These are phyloP conservation scores for Neotropicomus parvogracilis DNA, from an alignment of 1,284 basidiomycete genomes.

Conservation along the genomic window DNA sequence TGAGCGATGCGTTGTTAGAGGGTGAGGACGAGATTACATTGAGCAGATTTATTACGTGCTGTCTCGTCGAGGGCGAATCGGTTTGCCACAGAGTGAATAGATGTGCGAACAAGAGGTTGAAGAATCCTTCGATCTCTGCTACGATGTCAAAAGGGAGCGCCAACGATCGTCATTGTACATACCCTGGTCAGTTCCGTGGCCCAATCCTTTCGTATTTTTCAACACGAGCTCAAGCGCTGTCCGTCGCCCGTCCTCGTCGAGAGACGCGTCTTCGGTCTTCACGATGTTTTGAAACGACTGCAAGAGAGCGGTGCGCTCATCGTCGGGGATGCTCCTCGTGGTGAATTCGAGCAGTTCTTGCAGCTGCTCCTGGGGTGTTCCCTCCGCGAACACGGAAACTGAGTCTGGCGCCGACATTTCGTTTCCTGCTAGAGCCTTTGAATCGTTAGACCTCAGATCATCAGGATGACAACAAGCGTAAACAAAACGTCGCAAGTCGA, in stretches of 20 bases:
- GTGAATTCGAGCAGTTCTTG: constrained; percentile 79
- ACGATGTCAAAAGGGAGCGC: constrained; percentile 6
- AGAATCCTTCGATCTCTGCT: constrained; percentile 82
- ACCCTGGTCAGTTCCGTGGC: constrained; percentile 76
- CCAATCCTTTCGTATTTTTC: constrained; percentile 59
- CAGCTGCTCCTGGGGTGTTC: constrained; percentile 83
- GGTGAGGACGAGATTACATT: constrained; percentile 54
- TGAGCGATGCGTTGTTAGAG: constrained; percentile 49
- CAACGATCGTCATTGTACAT: constrained; percentile 20
- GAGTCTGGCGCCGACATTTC: constrained; percentile 50
- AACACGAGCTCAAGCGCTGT: constrained; percentile 57
- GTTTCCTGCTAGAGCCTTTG: not conserved
- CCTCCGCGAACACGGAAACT: constrained; percentile 82
- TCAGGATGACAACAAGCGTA: not conserved
- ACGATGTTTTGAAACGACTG: constrained; percentile 66
- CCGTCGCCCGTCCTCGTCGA: constrained; percentile 49
- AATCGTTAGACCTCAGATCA: not conserved
- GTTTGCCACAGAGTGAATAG: constrained; percentile 55
- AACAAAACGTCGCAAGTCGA: too few species aligned
- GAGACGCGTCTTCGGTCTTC: constrained; percentile 39
- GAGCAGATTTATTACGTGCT: constrained; percentile 50
- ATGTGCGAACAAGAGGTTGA: constrained; percentile 75
- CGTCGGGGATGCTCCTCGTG: constrained; percentile 63
- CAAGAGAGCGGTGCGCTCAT: constrained; percentile 60
- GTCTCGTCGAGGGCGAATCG: constrained; percentile 52